Base-by-base conservation (phyloP, 805 yeast species). In the Suhomyces xylopsoci region DNA sequence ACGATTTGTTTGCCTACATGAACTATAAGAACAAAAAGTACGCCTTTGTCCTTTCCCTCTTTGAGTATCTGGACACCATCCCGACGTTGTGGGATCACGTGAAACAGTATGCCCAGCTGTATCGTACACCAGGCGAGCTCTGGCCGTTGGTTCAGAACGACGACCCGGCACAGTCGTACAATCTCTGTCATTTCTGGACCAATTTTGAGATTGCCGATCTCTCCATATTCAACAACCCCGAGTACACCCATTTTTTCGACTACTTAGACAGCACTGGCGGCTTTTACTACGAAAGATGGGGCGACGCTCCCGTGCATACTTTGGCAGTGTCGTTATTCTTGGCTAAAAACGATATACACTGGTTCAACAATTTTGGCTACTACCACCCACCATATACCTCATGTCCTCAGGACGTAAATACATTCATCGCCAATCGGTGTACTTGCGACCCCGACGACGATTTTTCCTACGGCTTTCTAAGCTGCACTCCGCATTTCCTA, bases 201-300 rank as follows among this genome's bases (percentile, higher is more conserved):
- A 90, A 90, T 66, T 90, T 90, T 59, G 97, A 90, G 64, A 87
- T 90, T 52, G 94, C 85, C 10, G 85, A 88, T 61, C 79, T 90
- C 86, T 93, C 90, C 57, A 89, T 90, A 59, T 87, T 76, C 69
- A 71, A 96, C 50, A 70, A 79, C 24, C 84, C 86, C 49, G 81
- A 90, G 0, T 90, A 90, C 62, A 70, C 76, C 36, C 69, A 70
- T 12, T 90, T 87, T 82, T 81, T 85, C 61, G 70, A 85, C 30
- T 71, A 75, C 61, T 69, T 90, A 40, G 96, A 90, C 53, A 54
- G 74, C 4, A 67, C 83, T 1, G 94, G 96, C 19, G 93, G 93
- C 3, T 90, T 90, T 61, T 90, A 88, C 66, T 90, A 90, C 61
- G 97, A 91, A 66, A 71, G 96, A 52, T 90, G 96, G 96, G 96